Conservation (phyloP, 805 yeast genomes). For the Candida insectorum region DNA sequence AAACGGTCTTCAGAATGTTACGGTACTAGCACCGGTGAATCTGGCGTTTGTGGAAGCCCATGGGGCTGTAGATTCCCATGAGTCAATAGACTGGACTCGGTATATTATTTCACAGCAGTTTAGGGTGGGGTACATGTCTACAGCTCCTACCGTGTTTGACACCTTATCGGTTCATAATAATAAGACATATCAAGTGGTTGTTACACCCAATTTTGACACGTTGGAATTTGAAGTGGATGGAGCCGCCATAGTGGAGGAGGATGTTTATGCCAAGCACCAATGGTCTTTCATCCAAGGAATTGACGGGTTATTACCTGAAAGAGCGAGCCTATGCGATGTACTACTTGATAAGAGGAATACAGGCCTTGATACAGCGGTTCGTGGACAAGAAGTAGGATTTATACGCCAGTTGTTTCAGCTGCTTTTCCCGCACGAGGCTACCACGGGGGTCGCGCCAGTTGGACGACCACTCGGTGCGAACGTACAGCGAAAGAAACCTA, state of each 20-base stretch:
- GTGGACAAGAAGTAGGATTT: slow-evolving; percentile 22
- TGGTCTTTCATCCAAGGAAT: slow-evolving; percentile 68
- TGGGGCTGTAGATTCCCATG: not conserved
- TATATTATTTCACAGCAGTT: slow-evolving; percentile 33
- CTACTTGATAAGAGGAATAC: slow-evolving; percentile 29
- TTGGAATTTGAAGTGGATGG: slow-evolving; percentile 35
- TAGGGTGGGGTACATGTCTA: slow-evolving; percentile 26
- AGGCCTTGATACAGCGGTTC: slow-evolving; percentile 8
- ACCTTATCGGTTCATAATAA: slow-evolving; percentile 23
- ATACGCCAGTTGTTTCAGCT: slow-evolving; percentile 24
- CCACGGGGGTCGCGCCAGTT: no score
- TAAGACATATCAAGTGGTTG: slow-evolving; percentile 18
- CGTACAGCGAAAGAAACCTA: slow-evolving; percentile 6
- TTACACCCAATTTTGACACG: slow-evolving; percentile 24
- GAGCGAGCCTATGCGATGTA: slow-evolving; percentile 33
- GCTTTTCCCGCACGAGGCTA: slow-evolving; percentile 8
- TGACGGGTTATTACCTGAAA: slow-evolving; percentile 38
- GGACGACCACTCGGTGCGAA: no score
- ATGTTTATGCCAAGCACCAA: slow-evolving; percentile 58
- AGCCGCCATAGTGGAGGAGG: slow-evolving; percentile 52
- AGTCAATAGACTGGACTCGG: slow-evolving; percentile 17
- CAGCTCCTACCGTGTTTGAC: slow-evolving; percentile 21
- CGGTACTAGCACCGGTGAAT: slow-evolving; percentile 79
- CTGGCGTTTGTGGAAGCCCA: slow-evolving; percentile 58
- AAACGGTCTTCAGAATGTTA: slow-evolving; percentile 58